Base-by-base conservation (phyloP, 2,329 filamentous ascomycete species). In the Ilyonectria mors-panacis region DNA sequence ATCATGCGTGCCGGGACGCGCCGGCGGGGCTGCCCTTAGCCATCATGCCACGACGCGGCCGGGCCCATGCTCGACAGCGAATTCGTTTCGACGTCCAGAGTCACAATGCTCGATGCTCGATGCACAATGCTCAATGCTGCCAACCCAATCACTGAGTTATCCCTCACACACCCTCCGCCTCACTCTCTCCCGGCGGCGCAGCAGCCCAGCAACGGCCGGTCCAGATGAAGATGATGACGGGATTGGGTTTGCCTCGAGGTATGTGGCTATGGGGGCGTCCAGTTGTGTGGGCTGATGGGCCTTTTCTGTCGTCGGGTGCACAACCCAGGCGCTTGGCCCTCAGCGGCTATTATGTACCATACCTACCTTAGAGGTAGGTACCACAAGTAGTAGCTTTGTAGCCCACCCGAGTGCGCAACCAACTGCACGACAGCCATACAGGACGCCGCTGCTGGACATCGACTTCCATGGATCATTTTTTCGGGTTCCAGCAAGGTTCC, bases 41-140 rank as follows among this genome's bases (percentile, higher is more conserved):
- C 62, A 76, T 76, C 74, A 76, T 76, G 74, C 74, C 74, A 76
- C 70, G 69, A 60, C 59, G 59, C 57, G 58, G 70, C 19, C 65
- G 61, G 61, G 63, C 63, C 63, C 58, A 45, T 53, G 53, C 44
- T 56, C 12, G 58, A 55, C 50, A 33, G 10, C 33, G 30, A 53
- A 33, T 51, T n/a, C 47, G 47, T 45, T 47, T 39, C 19, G 54
- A 28, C 23, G 37, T 12, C 23, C 9, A 13, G 15, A 23, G 35
- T 58, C 39, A 33, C 39, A 12, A 58, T 50, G 28, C 56, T 45
- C 35, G 47, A 26, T 6, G 26, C 26, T 4, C n/a, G n/a, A 39
- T 17, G 37, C 37, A 17, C 15, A 42, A 8, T 26, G 35, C 53
- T 56, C 21, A 28, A n/a, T 17, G 39, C n/a, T 15, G 17, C 13